Base-by-base conservation (phyloP, 2,329 filamentous ascomycete species). In the Cladosporium cucumerinum region DNA sequence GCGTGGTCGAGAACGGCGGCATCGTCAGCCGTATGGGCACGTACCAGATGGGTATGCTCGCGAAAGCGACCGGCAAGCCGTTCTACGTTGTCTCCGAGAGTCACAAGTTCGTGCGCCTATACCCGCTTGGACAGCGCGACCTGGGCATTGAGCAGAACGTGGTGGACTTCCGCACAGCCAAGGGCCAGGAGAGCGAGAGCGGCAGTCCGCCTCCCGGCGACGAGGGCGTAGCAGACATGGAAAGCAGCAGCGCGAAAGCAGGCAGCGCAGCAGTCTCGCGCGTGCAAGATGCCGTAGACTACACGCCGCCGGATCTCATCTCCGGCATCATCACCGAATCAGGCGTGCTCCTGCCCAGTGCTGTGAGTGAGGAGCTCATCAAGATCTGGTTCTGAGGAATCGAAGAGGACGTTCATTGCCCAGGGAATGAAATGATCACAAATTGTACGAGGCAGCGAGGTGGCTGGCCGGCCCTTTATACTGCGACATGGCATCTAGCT, bases 21-120 rank as follows among this genome's bases (percentile, higher is more conserved):
- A 90, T 98, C 71, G 91, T 99, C 70, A 94, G 91, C 26, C 84
- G 93, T 57, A 86, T 98, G 79, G 94, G 94, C 28, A 89, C 87
- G 4, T 94, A 91, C 71, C 93, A 97, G 80, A 89, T 98, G 71
- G 93, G 92, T 1, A 82, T 92, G 70, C 81, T 97, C 61, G 93
- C 93, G 5, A 88, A 89, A 72, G 85, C 85, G 16, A 84, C 85
- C 67, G 86, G 88, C 46, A 88, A 91, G 68, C 90, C 90, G 0
- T 92, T 98, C 71, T 97, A 96, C 73, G 93, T 97, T 21, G 93
- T 95, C 5, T 90, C 90, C 1, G 95, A 99, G 81, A 96, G 91
- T 72, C 95, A 99, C 82, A 99, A 99, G 80, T 97, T 99, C 75
- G 92, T 96, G 54, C 86, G 93, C 72, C 84, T 95, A 63, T 95